Base-by-base conservation (phyloP, 2,329 filamentous ascomycete genomes). In the Zymoseptoria tritici region DNA sequence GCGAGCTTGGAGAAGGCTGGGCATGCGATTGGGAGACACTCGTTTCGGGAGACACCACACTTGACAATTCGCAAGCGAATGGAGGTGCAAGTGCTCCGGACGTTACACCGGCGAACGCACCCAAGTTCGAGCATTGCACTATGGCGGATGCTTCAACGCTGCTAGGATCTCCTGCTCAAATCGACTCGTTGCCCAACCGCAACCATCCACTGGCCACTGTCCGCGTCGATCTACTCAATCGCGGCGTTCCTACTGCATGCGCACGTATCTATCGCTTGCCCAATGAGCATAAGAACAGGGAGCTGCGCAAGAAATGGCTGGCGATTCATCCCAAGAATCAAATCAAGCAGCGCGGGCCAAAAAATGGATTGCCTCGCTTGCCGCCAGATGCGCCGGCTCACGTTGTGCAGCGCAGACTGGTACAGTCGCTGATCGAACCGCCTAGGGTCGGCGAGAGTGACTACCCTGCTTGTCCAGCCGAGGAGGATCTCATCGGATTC, bases 221-320 rank as follows among this genome's bases (percentile, higher is more conserved):
- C 52, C 83, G 82, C 55, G 78, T 97, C 57, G 85, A 79, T 0
- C 80, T 94, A 52, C 71, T 88, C 8, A 79, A 81, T 49, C 85
- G 90, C 58, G 93, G 94, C 24, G 83, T 87, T 0, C 89, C 87
- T 3, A 79, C 77, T 0, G 77, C 84, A 2, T 89, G 88, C 72
- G 90, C 93, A 3, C 84, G 94, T 42, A 86, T 97, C 64, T 99
- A 97, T 75, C 86, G 90, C 13, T 84, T 97, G 16, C 90, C 93
- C n/a, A 74, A 78, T 2, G 74, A 66, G 16, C 20, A 72, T 2
- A 52, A 49, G 9, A 11, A 60, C 36, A 51, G 57, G 4, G 76
- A 81, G 36, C 80, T 92, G 1, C 83, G 87, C 16, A 75, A 79
- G 6, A 81, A 87, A 71, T 97, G 93, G 93, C 82, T 95, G 3